Evolutionary conservation across 2,329 filamentous ascomycete genomes (phyloP).

Genomic region (Helotiales sp.): DNA sequence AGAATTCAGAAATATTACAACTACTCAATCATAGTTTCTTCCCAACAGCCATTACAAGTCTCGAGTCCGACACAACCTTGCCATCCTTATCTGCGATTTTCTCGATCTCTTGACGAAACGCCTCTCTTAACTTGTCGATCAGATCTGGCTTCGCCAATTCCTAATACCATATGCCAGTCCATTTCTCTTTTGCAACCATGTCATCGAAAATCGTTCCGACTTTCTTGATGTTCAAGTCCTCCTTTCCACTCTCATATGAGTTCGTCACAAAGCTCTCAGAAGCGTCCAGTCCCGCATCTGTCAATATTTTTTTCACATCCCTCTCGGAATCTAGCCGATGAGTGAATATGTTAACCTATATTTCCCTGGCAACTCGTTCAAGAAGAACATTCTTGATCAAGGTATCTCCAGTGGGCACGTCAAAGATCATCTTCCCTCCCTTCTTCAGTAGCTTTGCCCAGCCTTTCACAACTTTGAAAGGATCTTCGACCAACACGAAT

Average conservation of each 20-base stretch:
- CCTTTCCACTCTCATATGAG: constrained; percentile 3
- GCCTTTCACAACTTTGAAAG: constrained; percentile 9
- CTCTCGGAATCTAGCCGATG: constrained; percentile 3
- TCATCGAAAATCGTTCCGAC: constrained; percentile 16
- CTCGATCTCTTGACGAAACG: constrained; percentile 15
- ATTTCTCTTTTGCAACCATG: constrained; percentile 5
- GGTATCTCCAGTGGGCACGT: constrained; percentile 15
- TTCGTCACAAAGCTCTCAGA: constrained; percentile 13
- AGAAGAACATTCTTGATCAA: constrained; percentile 11
- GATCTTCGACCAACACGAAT: constrained; percentile 15
- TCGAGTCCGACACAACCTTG: constrained; percentile 13
- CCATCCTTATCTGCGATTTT: constrained; percentile 16
- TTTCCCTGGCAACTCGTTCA: constrained; percentile 10
- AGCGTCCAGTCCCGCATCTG: constrained; percentile 16
- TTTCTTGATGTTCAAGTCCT: constrained; percentile 5
- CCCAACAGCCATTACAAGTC: constrained; percentile 19
- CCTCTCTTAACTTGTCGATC: constrained; percentile 8
- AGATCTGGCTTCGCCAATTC: constrained; percentile 7
- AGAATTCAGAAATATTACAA: background rate
- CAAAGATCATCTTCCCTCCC: constrained; percentile 19
- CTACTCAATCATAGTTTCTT: constrained; percentile 4
- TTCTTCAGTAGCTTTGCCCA: constrained; percentile 21
- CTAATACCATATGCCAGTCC: constrained; percentile 13
- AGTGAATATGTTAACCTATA: constrained; percentile 7
- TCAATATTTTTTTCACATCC: constrained; percentile 9